phyloP scores from a whole-genome alignment of 2,329 filamentous ascomycete species.

The Fusarium solani-melongenae region DNA sequence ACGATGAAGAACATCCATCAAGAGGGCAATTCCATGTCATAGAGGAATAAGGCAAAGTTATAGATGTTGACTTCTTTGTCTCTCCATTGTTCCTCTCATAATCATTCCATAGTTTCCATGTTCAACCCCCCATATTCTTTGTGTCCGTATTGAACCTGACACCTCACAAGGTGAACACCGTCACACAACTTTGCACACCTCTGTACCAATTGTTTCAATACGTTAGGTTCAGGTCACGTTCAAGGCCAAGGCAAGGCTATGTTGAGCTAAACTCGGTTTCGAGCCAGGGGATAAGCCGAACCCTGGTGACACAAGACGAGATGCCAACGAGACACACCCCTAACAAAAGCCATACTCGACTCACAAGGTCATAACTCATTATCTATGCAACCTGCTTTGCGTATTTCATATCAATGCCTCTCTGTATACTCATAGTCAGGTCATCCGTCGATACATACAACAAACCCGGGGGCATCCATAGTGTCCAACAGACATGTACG shows the following conservation, averaged over 20 bases:
- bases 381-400: slow-evolving; percentile 3
- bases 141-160: background rate
- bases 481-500: slow-evolving; percentile 16
- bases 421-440: slow-evolving; percentile 23
- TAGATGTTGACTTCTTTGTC: background rate
- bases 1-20: background rate
- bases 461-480: slow-evolving; percentile 22
- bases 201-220: background rate
- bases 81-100: background rate
- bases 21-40: background rate
- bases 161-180: background rate
- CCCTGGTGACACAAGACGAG: background rate
- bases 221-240: background rate
- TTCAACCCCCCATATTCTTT: background rate
- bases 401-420: slow-evolving; percentile 13
- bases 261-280: background rate
- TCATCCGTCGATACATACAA: slow-evolving; percentile 15
- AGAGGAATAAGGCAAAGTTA: background rate
- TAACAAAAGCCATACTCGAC: background rate
- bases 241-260: background rate
- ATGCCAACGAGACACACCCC: background rate
- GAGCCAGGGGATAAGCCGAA: background rate
- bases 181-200: background rate
- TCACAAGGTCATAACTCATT: background rate
- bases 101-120: background rate